These are phyloP conservation scores for Histomonas meleagridis DNA, from an alignment of 208 protist species.

Conservation along the genomic window DNA sequence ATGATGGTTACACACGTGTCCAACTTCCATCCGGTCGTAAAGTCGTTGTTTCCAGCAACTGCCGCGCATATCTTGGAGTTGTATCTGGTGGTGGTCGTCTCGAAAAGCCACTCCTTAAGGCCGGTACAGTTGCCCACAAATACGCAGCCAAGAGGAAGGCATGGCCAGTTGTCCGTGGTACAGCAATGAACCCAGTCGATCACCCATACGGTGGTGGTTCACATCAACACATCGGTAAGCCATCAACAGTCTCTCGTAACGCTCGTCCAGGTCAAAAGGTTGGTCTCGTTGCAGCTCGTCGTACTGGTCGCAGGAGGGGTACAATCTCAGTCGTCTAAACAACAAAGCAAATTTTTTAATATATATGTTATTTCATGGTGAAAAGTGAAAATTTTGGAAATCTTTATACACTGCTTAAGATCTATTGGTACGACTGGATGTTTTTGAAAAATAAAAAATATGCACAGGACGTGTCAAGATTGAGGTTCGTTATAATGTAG, in stretches of 20 bases:
- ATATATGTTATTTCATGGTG: too few relatives aligned
- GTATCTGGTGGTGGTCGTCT: conserved; percentile 92
- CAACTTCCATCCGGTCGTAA: conserved; percentile 92
- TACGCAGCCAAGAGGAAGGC: conserved; percentile 88
- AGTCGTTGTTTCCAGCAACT: conserved; percentile 75
- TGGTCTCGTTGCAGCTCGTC: conserved; percentile 93
- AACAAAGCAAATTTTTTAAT: too few relatives aligned
- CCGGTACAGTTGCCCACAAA: conserved; percentile 89
- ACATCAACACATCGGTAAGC: conserved; percentile 97
- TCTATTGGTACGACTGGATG: too few relatives aligned
- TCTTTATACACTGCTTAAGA: too few relatives aligned
- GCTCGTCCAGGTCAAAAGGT: conserved; percentile 84
- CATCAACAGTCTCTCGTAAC: conserved; percentile 55
- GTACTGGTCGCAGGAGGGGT: conserved; percentile 71
- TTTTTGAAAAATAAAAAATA: too few relatives aligned
- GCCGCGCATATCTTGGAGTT: conserved; percentile 90
- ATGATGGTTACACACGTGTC: conserved; percentile 81
- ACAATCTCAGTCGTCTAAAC: conserved; percentile 47
- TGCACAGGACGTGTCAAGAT: too few relatives aligned
- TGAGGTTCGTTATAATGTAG: too few relatives aligned
- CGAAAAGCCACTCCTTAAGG: conserved; percentile 98
- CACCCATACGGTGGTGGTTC: conserved; percentile 99
- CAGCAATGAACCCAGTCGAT: conserved; percentile 84
- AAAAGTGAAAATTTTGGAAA: too few relatives aligned
- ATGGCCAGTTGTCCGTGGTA: conserved; percentile 93